Evolutionary conservation across 306 rosid species (phyloP).

Genomic region (Trifolium repens): DNA sequence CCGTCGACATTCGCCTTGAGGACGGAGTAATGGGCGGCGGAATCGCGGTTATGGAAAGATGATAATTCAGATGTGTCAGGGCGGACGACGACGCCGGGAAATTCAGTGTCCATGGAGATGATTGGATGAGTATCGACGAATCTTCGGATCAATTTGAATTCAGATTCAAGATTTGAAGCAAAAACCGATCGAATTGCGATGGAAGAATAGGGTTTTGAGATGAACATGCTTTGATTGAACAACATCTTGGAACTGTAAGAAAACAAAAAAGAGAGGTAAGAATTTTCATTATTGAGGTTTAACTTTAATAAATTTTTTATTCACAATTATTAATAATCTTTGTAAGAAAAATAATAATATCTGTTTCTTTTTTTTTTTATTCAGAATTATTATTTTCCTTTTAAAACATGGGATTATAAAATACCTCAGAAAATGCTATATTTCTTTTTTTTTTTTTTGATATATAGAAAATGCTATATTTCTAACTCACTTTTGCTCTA

Average conservation of each 20-base stretch:
- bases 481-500: no score
- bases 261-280: not conserved
- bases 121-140: conserved; percentile 47
- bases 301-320: not conserved
- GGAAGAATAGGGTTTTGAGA: not conserved
- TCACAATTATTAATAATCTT: not conserved
- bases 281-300: not conserved
- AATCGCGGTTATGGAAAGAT: not conserved
- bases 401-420: no score
- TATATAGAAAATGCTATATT: no score
- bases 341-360: no score
- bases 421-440: no score
- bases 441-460: no score
- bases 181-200: conserved; percentile 64
- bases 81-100: conserved; percentile 64
- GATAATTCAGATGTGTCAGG: conserved; percentile 2
- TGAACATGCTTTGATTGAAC: not conserved
- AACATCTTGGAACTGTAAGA: not conserved
- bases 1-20: conserved; percentile 74
- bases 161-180: conserved; percentile 58
- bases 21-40: conserved; percentile 45
- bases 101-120: conserved; percentile 77
- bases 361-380: no score
- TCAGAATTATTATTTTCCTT: no score
- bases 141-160: conserved; percentile 55